Base-by-base conservation (phyloP, 2,329 filamentous ascomycete genomes). In the Xylaria sp. region DNA sequence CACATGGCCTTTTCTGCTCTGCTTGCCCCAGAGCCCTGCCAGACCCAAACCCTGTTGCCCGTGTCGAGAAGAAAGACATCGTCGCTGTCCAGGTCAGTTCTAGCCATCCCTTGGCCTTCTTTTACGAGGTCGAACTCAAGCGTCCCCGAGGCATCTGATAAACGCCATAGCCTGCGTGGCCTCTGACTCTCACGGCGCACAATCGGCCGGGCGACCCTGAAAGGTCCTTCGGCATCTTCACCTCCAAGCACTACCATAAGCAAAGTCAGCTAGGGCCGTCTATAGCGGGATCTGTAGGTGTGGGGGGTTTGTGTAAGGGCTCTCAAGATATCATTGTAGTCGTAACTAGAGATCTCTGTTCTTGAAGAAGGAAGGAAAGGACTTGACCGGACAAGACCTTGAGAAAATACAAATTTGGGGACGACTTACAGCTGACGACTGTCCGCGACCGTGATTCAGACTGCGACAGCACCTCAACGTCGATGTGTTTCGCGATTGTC, bases 391-490 rank as follows among this genome's bases (percentile, higher is more conserved):
- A 52, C 12, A 3, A 10, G 20, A 5, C 4, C 6, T 28, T 15
- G 20, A 44, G 44, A 20, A 9, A 10, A 46, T 8, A 7, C 3
- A 13, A 7, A 23, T 2, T 1, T 12, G 2, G 12, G 20, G 20
- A n/a, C 41, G 9, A 57, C 66, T 65, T 61, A 68, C 66, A 31
- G 56, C 85, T 83, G n/a, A 90, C 82, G 1, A 92, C 78, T 15
- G 87, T 77, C 31, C 81, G 81, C 0, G 87, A 85, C 18, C 87
- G 82, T 25, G 85, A 84, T 70, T 92, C 90, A 0, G 82, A 79
- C 76, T 91, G 89, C 0, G 88, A 84, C 6, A 92, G 76, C 9
- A 92, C 89, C 77, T 92, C 89, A 31, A 91, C 88, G 63, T 91
- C 88, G 54, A 87, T 76, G 71, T 90, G 86, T 76, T 91, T 91